Evolutionary conservation across 768 basidiomycete species (phyloP).

Genomic region (Amanita jacksonii): DNA sequence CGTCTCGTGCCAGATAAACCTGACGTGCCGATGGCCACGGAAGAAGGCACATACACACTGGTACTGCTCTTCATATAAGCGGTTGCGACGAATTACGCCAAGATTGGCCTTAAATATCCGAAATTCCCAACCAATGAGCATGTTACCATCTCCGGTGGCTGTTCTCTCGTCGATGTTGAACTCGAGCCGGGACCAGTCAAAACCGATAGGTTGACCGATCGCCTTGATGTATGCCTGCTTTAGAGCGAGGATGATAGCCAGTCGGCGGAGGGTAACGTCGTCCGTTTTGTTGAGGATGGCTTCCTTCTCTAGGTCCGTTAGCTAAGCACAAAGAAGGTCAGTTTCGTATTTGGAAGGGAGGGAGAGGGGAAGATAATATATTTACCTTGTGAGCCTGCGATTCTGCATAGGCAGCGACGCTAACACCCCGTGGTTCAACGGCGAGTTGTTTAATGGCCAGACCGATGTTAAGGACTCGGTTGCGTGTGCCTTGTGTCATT

Average conservation of each 20-base stretch:
- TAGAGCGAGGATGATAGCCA: conserved; percentile 70
- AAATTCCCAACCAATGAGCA: conserved; percentile 79
- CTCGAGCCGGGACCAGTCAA: conserved; percentile 75
- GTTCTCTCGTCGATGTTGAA: conserved; percentile 59
- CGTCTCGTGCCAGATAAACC: conserved; percentile 65
- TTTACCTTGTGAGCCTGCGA: conserved; percentile 72
- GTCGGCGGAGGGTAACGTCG: conserved; percentile 58
- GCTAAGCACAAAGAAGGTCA: too few relatives aligned
- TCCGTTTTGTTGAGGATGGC: conserved; percentile 39
- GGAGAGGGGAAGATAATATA: too few relatives aligned
- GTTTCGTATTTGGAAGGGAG: too few relatives aligned
- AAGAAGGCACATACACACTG: conserved; percentile 76
- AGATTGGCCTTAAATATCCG: conserved; percentile 68
- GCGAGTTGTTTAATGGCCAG: conserved; percentile 65
- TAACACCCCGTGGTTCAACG: conserved; percentile 50
- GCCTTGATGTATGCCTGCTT: conserved; percentile 81
- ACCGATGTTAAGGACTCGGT: conserved; percentile 74
- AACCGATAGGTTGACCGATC: conserved; percentile 71
- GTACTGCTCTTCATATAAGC: conserved; percentile 56
- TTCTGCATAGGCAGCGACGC: conserved; percentile 57
- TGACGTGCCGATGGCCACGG: conserved; percentile 52
- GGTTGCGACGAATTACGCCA: conserved; percentile 50
- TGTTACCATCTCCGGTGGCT: conserved; percentile 58
- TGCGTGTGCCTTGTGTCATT: conserved; percentile 70
- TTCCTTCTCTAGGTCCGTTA: conserved; percentile 30